A percentile compares a stretch with the other conserved stretches of the same genome.
Evolutionary conservation across 495 filamentous ascomycete genomes (phyloP).

Genomic region (Neurospora hispaniola): DNA sequence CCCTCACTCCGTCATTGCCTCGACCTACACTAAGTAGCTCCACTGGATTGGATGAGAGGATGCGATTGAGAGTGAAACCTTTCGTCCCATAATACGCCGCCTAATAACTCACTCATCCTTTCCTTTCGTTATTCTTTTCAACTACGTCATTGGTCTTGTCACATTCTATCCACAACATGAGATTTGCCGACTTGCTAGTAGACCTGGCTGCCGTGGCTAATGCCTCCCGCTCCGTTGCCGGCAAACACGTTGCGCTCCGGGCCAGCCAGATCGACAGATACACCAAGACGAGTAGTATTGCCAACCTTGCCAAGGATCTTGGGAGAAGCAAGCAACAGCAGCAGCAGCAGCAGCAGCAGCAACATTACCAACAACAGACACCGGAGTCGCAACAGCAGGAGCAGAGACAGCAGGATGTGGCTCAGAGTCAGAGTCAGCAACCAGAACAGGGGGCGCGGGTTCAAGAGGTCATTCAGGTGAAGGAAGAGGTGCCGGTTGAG

Average conservation of each 20-base stretch:
- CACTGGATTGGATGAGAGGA: background rate
- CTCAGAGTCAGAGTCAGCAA: background rate
- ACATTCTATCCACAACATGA: constrained; percentile 18
- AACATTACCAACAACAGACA: background rate
- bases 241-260: constrained; percentile 70
- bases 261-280: constrained; percentile 70
- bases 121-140: background rate
- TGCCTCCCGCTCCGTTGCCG: constrained; percentile 65
- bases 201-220: constrained; percentile 70
- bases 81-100: background rate
- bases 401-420: background rate
- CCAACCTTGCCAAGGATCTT: constrained; percentile 42
- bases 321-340: background rate
- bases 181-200: constrained; percentile 47
- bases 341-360: background rate
- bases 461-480: background rate
- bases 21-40: background rate
- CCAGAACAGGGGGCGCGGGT: background rate
- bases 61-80: background rate
- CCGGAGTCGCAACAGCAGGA: background rate
- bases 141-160: background rate
- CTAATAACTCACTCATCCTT: background rate
- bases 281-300: constrained; percentile 63
- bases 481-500: background rate
- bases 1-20: background rate